These are phyloP conservation scores for Boletus subparvulus DNA, from an alignment of 768 basidiomycete genomes.

Conservation along the genomic window DNA sequence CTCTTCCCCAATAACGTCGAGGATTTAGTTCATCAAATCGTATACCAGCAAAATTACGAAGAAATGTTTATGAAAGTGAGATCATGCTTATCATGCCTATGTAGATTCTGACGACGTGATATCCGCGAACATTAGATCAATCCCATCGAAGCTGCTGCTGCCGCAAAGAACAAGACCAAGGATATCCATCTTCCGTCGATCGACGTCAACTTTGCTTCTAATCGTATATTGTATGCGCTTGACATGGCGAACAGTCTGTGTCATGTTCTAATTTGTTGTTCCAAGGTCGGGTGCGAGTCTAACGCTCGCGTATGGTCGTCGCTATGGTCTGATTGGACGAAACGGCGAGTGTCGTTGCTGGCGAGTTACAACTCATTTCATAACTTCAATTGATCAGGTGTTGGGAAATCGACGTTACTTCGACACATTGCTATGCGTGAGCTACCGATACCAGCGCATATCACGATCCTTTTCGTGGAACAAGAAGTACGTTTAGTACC, in stretches of 20 bases:
- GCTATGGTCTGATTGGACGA: constrained; percentile 90
- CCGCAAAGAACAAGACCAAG: constrained; percentile 93
- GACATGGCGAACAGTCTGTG: neutral
- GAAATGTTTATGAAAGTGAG: constrained; percentile 97
- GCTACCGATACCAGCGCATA: constrained; percentile 89
- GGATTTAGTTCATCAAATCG: neutral
- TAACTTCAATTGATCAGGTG: constrained; percentile 45
- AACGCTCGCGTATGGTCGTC: constrained; percentile 84
- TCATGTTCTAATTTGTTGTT: constrained; percentile 2
- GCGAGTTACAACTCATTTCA: neutral
- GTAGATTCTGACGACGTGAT: neutral
- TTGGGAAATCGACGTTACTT: constrained; percentile 95
- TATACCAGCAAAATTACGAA: constrained; percentile 87
- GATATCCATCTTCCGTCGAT: constrained; percentile 94
- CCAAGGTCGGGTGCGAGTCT: constrained; percentile 78
- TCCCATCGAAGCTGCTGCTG: constrained; percentile 75
- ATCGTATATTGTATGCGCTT: constrained; percentile 75
- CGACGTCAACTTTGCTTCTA: constrained; percentile 94
- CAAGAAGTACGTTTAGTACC: constrained; percentile 67
- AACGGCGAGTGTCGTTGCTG: constrained; percentile 49
- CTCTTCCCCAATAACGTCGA: neutral
- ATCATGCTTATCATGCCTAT: neutral
- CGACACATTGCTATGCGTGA: constrained; percentile 95
- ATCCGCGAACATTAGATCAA: constrained; percentile 60
- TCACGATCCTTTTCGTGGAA: constrained; percentile 97